Percentiles rank a stretch among this genome's conserved stretches.
These are phyloP conservation scores for Millerozyma miso DNA, from an alignment of 805 yeast genomes.

Conservation along the genomic window DNA sequence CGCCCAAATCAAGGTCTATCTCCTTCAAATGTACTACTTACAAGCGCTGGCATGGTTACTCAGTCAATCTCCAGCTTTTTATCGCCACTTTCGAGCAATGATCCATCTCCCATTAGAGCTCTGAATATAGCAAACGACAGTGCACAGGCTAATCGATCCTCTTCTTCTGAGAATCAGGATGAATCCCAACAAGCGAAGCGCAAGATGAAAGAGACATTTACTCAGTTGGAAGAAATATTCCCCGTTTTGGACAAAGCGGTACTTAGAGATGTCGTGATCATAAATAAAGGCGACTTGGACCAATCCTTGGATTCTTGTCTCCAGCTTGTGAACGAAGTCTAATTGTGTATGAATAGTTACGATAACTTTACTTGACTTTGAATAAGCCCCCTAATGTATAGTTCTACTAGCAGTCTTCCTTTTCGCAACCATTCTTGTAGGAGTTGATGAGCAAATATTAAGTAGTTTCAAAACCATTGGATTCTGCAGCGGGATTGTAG, in stretches of 20 bases:
- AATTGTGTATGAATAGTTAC: neutral
- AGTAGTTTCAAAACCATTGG: too few species aligned
- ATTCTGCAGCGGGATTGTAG: too few species aligned
- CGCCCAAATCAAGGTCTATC: conserved; percentile 18
- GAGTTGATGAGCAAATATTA: too few species aligned
- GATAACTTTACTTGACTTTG: neutral
- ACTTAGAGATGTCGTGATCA: conserved; percentile 63
- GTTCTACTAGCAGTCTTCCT: neutral
- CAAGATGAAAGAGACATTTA: conserved; percentile 25
- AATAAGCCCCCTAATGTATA: too few species aligned
- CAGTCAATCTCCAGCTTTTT: conserved; percentile 44
- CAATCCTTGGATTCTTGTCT: conserved; percentile 64
- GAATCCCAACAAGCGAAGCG: conserved; percentile 7
- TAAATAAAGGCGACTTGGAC: conserved; percentile 65
- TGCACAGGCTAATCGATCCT: conserved; percentile 14
- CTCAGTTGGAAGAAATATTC: conserved; percentile 62
- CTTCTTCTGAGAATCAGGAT: neutral
- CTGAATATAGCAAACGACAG: conserved; percentile 16
- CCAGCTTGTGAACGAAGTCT: conserved; percentile 22
- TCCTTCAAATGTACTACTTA: conserved; percentile 36
- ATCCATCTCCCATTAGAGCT: conserved; percentile 17
- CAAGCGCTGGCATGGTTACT: conserved; percentile 49
- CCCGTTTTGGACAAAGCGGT: conserved; percentile 68
- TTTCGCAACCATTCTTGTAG: neutral
- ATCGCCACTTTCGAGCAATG: conserved; percentile 17